Evolutionary conservation across 2,329 filamentous ascomycete species (phyloP), one percentile per base, ranked within the genome.

Genomic region (Colletotrichum lentis): DNA sequence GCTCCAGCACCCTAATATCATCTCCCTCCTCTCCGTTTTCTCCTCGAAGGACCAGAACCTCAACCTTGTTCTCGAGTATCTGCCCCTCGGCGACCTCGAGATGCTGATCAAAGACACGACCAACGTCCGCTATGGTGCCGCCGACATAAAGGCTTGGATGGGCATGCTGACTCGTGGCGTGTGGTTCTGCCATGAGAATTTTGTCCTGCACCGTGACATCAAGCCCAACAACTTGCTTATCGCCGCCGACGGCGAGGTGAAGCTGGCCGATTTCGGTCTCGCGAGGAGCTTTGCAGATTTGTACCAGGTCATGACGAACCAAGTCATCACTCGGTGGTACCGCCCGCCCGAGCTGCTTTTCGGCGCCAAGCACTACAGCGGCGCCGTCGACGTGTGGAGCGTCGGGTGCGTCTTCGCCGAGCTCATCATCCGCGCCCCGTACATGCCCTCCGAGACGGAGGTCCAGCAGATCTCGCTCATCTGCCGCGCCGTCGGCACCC

Each of bases 141-240:
- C 92, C 20, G 96, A 99, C 78, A 94, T 98, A 79, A 99, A 99
- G 79, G 91, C 94, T 18, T 99, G 96, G 96, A 97, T 97, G 90
- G 92, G 92, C 71, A 98, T 98, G 96, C 86, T 98, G n/a, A 88
- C 87, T 35, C 90, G 95, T 49, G 96, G 92, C 31, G 89, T 98
- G 35, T 97, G 93, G 90, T 99, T 97, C 83, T 98, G 96, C 79
- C 96, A 99, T 79, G 92, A 94, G 77, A 96, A 96, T 78, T 95
- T 91, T 74, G 88, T 99, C 20, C 85, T 99, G 37, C 96, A 99
- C 80, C 92, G 96, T 73, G 96, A 99, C 83, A 98, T 99, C 84
- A 99, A 99, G 81, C 95, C 95, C 55, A 98, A 98, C 86, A 99
- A 99, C 82, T 83, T 98, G 80, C 85, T 99, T 68, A 97, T 99